Base-by-base conservation (phyloP, 139 green algal species). In the Penium margaritaceum region DNA sequence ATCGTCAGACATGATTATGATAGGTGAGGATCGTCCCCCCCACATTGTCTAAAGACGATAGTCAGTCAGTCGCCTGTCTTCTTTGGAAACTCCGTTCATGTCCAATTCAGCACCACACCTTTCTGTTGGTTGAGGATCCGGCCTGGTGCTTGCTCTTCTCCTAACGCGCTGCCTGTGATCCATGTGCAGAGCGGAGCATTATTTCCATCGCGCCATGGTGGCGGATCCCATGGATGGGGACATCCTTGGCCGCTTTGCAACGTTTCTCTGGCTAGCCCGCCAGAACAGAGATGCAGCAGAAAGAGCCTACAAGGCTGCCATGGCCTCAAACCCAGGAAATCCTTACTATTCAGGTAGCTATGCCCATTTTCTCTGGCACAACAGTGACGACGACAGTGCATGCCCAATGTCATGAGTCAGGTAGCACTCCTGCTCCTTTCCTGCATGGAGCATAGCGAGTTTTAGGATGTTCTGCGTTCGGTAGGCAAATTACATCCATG, bases 311-410 rank as follows among this genome's bases (percentile, higher is more conserved):
- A 64, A 39, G 17, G 67, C 41, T 7, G 67, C 67, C 21, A 74
- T 74, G 4, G 67, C 67, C 5, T 65, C 47, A 17, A 19, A 74
- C 14, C 67, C 67, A n/a, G 21, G 19, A 9, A 74, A 74, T 34
- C 67, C 67, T 4, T 74, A 74, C 14, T 65, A 55, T 43, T 44
- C 47, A 12, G 67, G 67, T 15, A 74, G 67, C 43, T 74, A 74
- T 39, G 67, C 67, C 15, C 67, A 74, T 36, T 74, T 74, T 57
- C 67, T 74, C 21, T 74, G 67, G 67, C 67, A 74, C 24, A 19
- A 15, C 14, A 17, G 64, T 15, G 64, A 58, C 29, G 64, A 72
- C 14, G 64, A 72, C 29, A n/a, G n/a, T n/a, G n/a, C n/a, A n/a
- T n/a, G n/a, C n/a, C n/a, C n/a, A n/a, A n/a, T n/a, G n/a, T n/a